Evolutionary conservation across 352 stramenopile species (phyloP), one percentile per base, ranked within the genome.

Genomic region (Globisporangium heterothallicum): DNA sequence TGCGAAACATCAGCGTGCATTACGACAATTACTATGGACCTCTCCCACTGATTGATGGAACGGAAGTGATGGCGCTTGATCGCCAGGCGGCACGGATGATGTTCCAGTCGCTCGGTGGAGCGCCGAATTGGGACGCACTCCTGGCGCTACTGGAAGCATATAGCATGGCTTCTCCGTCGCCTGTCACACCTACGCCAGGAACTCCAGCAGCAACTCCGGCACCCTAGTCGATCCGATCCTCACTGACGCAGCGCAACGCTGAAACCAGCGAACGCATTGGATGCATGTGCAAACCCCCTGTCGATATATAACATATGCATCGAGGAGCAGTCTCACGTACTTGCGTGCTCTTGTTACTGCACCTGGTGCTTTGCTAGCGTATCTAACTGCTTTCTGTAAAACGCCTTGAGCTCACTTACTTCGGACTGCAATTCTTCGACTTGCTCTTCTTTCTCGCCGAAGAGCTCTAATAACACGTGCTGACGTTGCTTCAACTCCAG

Each of bases 361-460:
- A 70, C 57, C 49, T 77, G 72, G 19, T 83, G 64, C 1, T 70
- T 63, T 10, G 78, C 78, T 26, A 89, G 56, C 14, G 76, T 85
- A 61, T 89, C 78, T 1, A 89, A 65, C 19, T 89, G 78, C 45
- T 90, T 85, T 30, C 70, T 55, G 53, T 93, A 93, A 42, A 93
- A 85, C 12, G 72, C 70, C 49, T 91, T 90, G 30, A 90, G 78
- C 44, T 91, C 79, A 19, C 68, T 64, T 7, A 93, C 77, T 50
- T 93, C 80, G 2, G 73, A 56, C 53, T 91, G 79, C 8, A 93
- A 48, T 45, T 93, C 83, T 49, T 93, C 83, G 9, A 93, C 76
- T 38, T 93, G 79, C 54, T 93, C 83, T 52, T 93, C 83, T 53
- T 90, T 93, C 34, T 93, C 83, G 25, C 83, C 83, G 59, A 93